Conservation (phyloP, 306 rosid species). For the Luffa aegyptiaca region DNA sequence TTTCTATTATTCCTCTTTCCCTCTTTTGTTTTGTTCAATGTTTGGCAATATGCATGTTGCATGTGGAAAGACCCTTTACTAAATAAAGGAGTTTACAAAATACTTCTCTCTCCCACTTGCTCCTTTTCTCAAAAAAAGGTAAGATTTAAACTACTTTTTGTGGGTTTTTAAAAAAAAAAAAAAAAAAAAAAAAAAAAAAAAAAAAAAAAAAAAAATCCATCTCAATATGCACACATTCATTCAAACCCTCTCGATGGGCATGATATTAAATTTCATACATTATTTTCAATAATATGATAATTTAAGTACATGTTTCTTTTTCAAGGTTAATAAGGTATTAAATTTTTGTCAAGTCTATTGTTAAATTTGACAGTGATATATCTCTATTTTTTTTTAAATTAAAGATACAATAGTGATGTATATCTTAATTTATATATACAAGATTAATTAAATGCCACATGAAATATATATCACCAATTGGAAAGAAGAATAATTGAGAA, state of each 20-base stretch:
- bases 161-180: no score
- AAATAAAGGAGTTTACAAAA: not conserved
- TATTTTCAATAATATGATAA: not conserved
- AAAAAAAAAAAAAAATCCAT: not conserved
- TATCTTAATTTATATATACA: not conserved
- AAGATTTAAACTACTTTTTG: not conserved
- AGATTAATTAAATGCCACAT: not conserved
- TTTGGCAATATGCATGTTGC: constrained; percentile 3
- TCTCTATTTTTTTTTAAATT: not conserved
- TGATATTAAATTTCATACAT: not conserved
- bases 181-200: no score
- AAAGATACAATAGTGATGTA: not conserved
- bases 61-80: not conserved
- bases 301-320: not conserved
- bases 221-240: not conserved
- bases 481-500: not conserved
- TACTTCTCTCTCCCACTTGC: not conserved
- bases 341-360: not conserved
- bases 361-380: not conserved
- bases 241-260: not conserved
- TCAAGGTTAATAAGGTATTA: not conserved
- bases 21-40: not conserved
- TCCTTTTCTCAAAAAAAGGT: not conserved
- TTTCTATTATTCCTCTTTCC: not conserved
- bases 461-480: no score